Evolutionary conservation across 106 monocot species (phyloP).

Genomic region (Ottelia alismoides): DNA sequence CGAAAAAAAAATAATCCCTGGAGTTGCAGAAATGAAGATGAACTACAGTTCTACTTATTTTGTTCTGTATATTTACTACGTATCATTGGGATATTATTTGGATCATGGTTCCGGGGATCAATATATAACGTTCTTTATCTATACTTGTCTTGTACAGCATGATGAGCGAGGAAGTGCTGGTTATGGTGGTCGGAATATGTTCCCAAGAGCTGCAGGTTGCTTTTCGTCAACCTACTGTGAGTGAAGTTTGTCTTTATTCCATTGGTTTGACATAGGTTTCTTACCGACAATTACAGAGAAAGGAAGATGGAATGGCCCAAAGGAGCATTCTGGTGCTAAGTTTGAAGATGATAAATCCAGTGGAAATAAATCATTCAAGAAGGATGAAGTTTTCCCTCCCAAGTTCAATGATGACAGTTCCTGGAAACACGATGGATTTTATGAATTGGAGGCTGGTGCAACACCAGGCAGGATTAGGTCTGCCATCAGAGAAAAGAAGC

Average conservation of each 20-base stretch:
- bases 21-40: too few species aligned
- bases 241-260: background rate
- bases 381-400: conserved; percentile 2
- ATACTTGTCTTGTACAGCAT: conserved; percentile 75
- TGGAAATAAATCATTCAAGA: conserved; percentile 7
- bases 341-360: conserved; percentile 6
- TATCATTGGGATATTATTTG: too few species aligned
- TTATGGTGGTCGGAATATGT: conserved; percentile 36
- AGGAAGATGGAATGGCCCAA: conserved; percentile 24
- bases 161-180: conserved; percentile 52
- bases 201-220: conserved; percentile 40
- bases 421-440: conserved; percentile 57
- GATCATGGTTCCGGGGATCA: too few species aligned
- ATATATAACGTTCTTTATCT: conserved; percentile 57
- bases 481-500: conserved; percentile 53
- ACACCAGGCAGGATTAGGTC: conserved; percentile 43
- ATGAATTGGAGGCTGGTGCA: conserved; percentile 29
- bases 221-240: background rate
- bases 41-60: too few species aligned
- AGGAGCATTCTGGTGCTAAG: conserved; percentile 21
- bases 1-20: too few species aligned
- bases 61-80: too few species aligned
- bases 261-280: background rate
- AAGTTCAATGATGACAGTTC: conserved; percentile 15
- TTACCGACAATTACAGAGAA: conserved; percentile 22